Evolutionary conservation across 345 rosid genomes (phyloP).

Genomic region (Cochlearia excelsa): DNA sequence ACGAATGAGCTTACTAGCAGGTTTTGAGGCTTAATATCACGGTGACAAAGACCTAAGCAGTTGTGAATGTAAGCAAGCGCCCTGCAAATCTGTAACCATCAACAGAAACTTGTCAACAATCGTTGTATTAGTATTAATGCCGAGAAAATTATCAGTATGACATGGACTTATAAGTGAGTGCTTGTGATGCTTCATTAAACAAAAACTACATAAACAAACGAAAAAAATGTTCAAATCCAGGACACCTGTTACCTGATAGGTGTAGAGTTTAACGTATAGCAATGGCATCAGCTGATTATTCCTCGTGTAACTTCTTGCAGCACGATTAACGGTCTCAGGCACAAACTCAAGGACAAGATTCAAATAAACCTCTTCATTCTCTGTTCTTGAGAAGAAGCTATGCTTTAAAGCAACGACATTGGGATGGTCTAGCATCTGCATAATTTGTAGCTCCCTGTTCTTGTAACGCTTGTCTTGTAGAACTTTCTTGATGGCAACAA

Average conservation of each 20-base stretch:
- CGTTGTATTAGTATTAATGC: not conserved
- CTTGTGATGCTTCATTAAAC: slow-evolving; percentile 8
- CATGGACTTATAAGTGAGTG: slow-evolving; percentile 13
- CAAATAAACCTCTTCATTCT: slow-evolving; percentile 82
- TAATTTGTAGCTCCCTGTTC: slow-evolving; percentile 87
- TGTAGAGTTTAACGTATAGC: slow-evolving; percentile 84
- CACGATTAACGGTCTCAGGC: slow-evolving; percentile 81
- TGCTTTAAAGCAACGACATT: slow-evolving; percentile 83
- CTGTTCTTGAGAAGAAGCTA: slow-evolving; percentile 80
- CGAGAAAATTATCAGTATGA: slow-evolving; percentile 3
- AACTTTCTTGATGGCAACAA: slow-evolving; percentile 93
- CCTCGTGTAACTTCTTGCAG: slow-evolving; percentile 75
- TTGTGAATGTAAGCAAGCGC: slow-evolving; percentile 92
- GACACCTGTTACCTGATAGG: slow-evolving; percentile 63
- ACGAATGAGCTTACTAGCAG: slow-evolving; percentile 57
- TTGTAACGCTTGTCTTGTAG: slow-evolving; percentile 94
- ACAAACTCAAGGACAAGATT: slow-evolving; percentile 93
- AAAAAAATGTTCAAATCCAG: slow-evolving; percentile 5
- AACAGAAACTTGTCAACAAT: slow-evolving; percentile 23
- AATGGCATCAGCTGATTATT: slow-evolving; percentile 83
- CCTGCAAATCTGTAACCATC: slow-evolving; percentile 74
- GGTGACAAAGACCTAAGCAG: slow-evolving; percentile 85
- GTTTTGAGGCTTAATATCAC: slow-evolving; percentile 96
- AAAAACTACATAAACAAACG: not conserved
- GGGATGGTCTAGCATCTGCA: slow-evolving; percentile 97